Evolutionary conservation across 768 basidiomycete species (phyloP), one percentile per base, ranked within the genome.

Genomic region (Pilatotrama ljubarskyi): DNA sequence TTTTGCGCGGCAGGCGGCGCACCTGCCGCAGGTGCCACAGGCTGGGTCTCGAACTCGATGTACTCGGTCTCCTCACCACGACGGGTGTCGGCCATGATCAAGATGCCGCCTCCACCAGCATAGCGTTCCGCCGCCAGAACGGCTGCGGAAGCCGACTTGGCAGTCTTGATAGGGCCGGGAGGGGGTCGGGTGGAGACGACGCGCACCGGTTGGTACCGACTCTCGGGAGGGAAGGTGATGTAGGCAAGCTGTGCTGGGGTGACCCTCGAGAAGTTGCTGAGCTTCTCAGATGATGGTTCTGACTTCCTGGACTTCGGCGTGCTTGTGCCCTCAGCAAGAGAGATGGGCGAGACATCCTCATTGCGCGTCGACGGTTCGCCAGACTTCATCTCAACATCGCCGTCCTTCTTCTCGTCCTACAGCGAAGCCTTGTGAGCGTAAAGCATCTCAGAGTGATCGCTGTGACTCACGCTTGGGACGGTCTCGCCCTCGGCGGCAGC

Each of bases 201-300:
- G 36, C 96, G 85, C 15, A 98, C 90, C 22, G 97, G 97, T 63
- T 90, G 87, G 73, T 93, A 99, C 49, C 94, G 86, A 26, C 85
- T 80, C 36, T 88, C 85, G 11, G 77, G 61, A 0, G 93, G 86
- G 83, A 98, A 96, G 47, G 84, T 81, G 69, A 98, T 84, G 73
- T 90, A 84, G n/a, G 84, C 76, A 25, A 96, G 77, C 71, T 99
- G 97, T 0, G 88, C 85, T 18, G 95, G 92, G 2, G 91, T 93
- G 20, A 98, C 95, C 49, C 97, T 88, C 18, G 93, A 90, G 70
- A 98, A 88, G 78, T 99, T 99, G 20, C 85, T 77, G 11, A 92
- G 77, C 59, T 76, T 81, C 75, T 97, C 93, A 13, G 79, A 89
- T 2, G 82, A 75, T 1, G 92, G 86, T 69, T 99, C 97, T 15